Base-by-base conservation (phyloP, 1,284 basidiomycete genomes). In the Grifola frondosa region DNA sequence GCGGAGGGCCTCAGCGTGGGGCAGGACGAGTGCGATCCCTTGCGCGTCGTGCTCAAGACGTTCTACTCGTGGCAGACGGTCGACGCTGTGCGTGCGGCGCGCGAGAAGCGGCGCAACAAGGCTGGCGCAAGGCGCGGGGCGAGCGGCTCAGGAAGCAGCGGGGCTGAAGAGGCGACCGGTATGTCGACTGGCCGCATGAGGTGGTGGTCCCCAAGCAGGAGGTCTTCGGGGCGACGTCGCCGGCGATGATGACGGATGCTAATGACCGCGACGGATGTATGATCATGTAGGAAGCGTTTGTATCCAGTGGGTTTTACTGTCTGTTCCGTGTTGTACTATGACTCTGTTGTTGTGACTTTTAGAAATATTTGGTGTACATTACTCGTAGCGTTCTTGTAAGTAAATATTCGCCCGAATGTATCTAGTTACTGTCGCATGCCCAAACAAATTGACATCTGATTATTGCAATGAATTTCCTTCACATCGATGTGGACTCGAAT, bases 1-100 rank as follows among this genome's bases (percentile, higher is more conserved):
- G 71, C 72, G 9, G 81, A 84, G 50, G 74, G 75, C 23, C 47
- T 59, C 8, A 46, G 75, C 55, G 63, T 81, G 12, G 84, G 81
- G 28, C 79, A 86, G 62, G 84, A 89, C 60, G 88, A 90, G 61
- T 87, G 86, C 59, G 84, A 88, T 48, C 73, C 77, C 54, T 63
- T 58, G 49, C 69, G 81, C n/a, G 82, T 93, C 8, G 80, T 86
- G 36, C 57, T 94, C 49, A 92, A 91, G 77, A 84, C 84, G 23
- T 94, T 91, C 60, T 88, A 88, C 67, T 82, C 83, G 40, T 94
- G 91, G 91, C 84, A 88, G 69, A 81, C 77, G 12, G 88, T 92
- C 19, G 88, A 88, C 59, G 77, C 78, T 1, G 84, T 88, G 42
- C 73, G 74, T 42, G 69, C 73, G 24, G 75, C 73, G 42, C 70